A percentile compares a stretch with the other conserved stretches of the same genome.
Evolutionary conservation across 768 basidiomycete species (phyloP).

Genomic region (Lyophyllum shimeji): DNA sequence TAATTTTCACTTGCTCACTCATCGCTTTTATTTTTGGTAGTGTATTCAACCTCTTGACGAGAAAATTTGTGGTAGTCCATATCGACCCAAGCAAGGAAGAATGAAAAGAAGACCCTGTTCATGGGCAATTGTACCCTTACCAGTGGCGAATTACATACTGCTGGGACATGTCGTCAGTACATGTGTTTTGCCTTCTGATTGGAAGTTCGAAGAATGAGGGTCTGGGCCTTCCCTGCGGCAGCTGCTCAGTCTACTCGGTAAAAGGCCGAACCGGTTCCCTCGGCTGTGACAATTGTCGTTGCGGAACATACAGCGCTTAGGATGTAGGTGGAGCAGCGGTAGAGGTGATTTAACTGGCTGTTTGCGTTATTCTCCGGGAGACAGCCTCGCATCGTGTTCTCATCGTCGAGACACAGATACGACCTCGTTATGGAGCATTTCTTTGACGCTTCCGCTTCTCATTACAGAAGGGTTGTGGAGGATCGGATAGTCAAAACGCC

Average conservation of each 20-base stretch:
- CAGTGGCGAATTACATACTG: background rate
- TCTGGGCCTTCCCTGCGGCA: slow-evolving; percentile 6
- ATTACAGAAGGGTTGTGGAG: background rate
- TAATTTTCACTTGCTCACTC: slow-evolving; percentile 91
- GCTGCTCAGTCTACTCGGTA: background rate
- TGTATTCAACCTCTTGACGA: slow-evolving; percentile 82
- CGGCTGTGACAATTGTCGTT: background rate
- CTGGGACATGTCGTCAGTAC: background rate
- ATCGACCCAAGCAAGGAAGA: slow-evolving; percentile 20
- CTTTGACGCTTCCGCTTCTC: background rate
- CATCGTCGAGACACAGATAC: background rate
- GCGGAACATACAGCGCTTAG: slow-evolving; percentile 6
- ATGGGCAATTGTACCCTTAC: slow-evolving; percentile 1
- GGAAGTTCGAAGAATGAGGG: slow-evolving; percentile 10
- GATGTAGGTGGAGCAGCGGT: background rate
- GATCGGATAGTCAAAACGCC: slow-evolving; percentile 2
- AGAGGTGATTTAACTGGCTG: background rate
- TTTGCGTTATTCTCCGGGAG: background rate
- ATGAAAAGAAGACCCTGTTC: slow-evolving; percentile 7
- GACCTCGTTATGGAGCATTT: background rate
- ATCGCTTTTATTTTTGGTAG: slow-evolving; percentile 93
- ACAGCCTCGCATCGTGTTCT: background rate
- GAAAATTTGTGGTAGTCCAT: slow-evolving; percentile 68
- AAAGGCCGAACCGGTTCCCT: background rate
- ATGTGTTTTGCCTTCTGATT: slow-evolving; percentile 14